Evolutionary conservation across 2,329 filamentous ascomycete species (phyloP).

Genomic region (Xylariomycetidae sp.): DNA sequence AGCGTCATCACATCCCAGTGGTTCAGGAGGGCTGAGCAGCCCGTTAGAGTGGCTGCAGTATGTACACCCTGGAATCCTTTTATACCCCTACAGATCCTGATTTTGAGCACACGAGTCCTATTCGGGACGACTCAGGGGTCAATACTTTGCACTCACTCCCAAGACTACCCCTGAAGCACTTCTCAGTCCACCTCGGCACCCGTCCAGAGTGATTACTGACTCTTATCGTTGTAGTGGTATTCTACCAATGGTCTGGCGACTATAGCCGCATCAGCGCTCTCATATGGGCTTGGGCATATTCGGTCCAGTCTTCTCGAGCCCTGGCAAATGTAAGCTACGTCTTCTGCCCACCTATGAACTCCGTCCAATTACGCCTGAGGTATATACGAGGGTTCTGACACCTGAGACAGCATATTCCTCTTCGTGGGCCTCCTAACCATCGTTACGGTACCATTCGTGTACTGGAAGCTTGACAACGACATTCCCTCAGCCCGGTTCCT

Average conservation of each 20-base stretch:
- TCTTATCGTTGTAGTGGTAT: no score
- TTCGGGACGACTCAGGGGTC: no score
- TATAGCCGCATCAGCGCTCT: slow-evolving; percentile 32
- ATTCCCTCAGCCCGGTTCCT: slow-evolving; percentile 52
- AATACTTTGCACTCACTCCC: no score
- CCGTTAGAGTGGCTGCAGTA: slow-evolving; percentile 48
- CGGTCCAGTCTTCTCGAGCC: slow-evolving; percentile 35
- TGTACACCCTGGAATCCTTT: no score
- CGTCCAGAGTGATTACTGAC: no score
- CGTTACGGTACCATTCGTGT: slow-evolving; percentile 51
- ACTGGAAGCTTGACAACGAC: slow-evolving; percentile 56
- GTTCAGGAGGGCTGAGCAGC: slow-evolving; percentile 57
- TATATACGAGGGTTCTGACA: neutral
- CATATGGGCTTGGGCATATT: slow-evolving; percentile 55
- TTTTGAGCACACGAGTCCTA: no score
- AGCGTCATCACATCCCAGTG: slow-evolving; percentile 58
- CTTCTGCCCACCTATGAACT: neutral
- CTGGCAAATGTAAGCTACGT: slow-evolving; percentile 34
- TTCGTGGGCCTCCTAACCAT: slow-evolving; percentile 59
- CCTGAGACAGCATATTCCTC: slow-evolving; percentile 46
- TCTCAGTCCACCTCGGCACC: no score
- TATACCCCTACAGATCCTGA: no score
- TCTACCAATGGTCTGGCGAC: slow-evolving; percentile 57
- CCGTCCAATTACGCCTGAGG: no score
- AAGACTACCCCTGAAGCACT: no score